Percentiles rank a stretch among this genome's conserved stretches.
Conservation (phyloP, 202 grass and related monocot species). For the Setaria viridis region DNA sequence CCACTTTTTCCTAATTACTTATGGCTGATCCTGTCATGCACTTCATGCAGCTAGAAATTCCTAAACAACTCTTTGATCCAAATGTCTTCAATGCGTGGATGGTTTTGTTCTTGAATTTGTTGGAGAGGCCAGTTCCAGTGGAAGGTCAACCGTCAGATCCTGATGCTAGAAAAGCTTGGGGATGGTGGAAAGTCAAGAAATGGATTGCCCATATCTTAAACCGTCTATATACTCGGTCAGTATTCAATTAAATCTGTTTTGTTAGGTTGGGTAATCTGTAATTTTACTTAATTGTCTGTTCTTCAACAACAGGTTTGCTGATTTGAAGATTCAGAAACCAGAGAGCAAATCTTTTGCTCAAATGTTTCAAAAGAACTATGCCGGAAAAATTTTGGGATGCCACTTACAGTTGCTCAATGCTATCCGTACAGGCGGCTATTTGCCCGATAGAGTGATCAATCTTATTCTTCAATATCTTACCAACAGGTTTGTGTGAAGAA, state of each 20-base stretch:
- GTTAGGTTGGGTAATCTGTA: constrained; percentile 25
- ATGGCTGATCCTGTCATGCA: constrained; percentile 27
- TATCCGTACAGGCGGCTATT: constrained; percentile 84
- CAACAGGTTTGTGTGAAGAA: constrained; percentile 65
- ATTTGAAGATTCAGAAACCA: constrained; percentile 93
- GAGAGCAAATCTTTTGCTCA: constrained; percentile 93
- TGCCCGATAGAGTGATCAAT: constrained; percentile 92
- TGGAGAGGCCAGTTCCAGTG: constrained; percentile 87
- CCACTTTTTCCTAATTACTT: not conserved
- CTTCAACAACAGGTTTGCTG: constrained; percentile 72
- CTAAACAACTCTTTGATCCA: constrained; percentile 75
- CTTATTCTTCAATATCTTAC: constrained; percentile 96
- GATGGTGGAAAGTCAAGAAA: constrained; percentile 99
- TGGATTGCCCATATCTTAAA: constrained; percentile 97
- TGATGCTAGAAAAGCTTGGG: constrained; percentile 88
- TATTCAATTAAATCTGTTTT: constrained; percentile 26
- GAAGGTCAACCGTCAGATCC: constrained; percentile 88
- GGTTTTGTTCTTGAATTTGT: constrained; percentile 79
- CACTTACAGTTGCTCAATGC: constrained; percentile 84
- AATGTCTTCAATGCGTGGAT: constrained; percentile 91
- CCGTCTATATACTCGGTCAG: constrained; percentile 87
- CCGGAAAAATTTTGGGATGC: constrained; percentile 87
- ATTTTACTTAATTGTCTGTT: constrained; percentile 24
- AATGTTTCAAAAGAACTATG: constrained; percentile 95
- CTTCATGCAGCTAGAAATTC: constrained; percentile 82